Conservation (phyloP, 805 yeast species). For the Teunomyces funiuensis region DNA sequence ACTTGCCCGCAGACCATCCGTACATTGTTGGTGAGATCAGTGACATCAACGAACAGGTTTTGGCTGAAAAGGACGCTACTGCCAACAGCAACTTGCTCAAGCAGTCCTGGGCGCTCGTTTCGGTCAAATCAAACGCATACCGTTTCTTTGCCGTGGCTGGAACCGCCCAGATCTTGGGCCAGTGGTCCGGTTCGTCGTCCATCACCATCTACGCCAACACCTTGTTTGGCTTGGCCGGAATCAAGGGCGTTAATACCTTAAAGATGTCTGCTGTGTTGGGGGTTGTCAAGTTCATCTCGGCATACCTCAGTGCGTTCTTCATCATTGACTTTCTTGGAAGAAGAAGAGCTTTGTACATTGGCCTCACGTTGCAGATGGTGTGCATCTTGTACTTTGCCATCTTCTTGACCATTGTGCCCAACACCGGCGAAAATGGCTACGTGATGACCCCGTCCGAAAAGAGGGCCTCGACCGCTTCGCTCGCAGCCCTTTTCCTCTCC, state of each 20-base stretch:
- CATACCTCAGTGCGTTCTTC: conserved; percentile 24
- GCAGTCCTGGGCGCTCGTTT: conserved; percentile 16
- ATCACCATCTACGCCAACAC: conserved; percentile 24
- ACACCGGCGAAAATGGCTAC: conserved; percentile 15
- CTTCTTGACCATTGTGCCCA: conserved; percentile 21
- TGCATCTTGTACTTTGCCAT: conserved; percentile 21
- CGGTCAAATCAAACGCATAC: conserved; percentile 19
- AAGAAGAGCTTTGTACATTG: conserved; percentile 20
- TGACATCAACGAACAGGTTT: conserved; percentile 21
- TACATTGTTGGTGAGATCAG: conserved; percentile 22
- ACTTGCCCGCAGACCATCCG: conserved; percentile 24
- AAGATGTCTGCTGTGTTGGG: conserved; percentile 26
- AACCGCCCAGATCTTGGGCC: conserved; percentile 21
- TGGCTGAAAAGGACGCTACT: conserved; percentile 20
- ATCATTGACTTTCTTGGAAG: conserved; percentile 24
- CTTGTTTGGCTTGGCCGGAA: conserved; percentile 21
- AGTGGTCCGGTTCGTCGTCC: conserved; percentile 28
- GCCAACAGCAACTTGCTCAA: conserved; percentile 12
- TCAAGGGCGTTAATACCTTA: conserved; percentile 19
- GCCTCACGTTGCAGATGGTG: conserved; percentile 18
- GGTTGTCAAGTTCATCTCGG: conserved; percentile 22
- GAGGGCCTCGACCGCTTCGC: conserved; percentile 19
- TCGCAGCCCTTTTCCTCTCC: conserved; percentile 24
- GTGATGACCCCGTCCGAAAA: conserved; percentile 14
- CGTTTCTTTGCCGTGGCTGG: conserved; percentile 21